These are phyloP conservation scores for Hirschfeldia incana DNA, from an alignment of 345 rosid species.

Conservation along the genomic window DNA sequence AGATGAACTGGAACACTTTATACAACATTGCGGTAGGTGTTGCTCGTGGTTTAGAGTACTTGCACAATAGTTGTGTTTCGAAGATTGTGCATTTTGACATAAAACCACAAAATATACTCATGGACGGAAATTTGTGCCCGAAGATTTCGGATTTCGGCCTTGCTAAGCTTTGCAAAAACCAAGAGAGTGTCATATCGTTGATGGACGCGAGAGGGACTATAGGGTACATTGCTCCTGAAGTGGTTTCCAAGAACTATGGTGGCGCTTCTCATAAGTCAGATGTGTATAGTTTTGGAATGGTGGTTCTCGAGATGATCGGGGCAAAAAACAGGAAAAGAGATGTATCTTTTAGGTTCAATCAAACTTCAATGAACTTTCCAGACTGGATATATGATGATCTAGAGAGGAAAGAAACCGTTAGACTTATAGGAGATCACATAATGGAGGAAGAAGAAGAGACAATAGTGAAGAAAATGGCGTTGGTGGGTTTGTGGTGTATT, in stretches of 20 bases:
- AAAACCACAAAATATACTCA: slow-evolving; percentile 49
- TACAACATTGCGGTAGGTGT: not conserved
- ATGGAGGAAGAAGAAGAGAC: slow-evolving; percentile 19
- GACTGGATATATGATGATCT: slow-evolving; percentile 35
- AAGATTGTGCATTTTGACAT: slow-evolving; percentile 51
- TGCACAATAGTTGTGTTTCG: slow-evolving; percentile 38
- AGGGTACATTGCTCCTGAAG: slow-evolving; percentile 49
- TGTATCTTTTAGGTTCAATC: slow-evolving; percentile 3
- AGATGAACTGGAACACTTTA: not conserved
- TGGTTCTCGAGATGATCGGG: slow-evolving; percentile 37
- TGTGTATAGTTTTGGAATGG: slow-evolving; percentile 46
- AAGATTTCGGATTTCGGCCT: slow-evolving; percentile 54
- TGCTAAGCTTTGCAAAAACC: slow-evolving; percentile 39
- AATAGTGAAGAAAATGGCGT: slow-evolving; percentile 25
- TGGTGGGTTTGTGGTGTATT: slow-evolving; percentile 46
- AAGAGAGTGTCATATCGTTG: slow-evolving; percentile 43
- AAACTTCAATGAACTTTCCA: slow-evolving; percentile 24
- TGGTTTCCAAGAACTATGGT: slow-evolving; percentile 39
- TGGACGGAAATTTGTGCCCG: slow-evolving; percentile 42
- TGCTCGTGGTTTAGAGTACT: not conserved
- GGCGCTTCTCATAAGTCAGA: slow-evolving; percentile 44
- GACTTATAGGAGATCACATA: not conserved
- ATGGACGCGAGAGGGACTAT: slow-evolving; percentile 27
- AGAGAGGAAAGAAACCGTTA: not conserved
- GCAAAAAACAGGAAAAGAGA: not conserved